Base-by-base conservation (phyloP, 306 rosid genomes). In the Sophora flavescens region DNA sequence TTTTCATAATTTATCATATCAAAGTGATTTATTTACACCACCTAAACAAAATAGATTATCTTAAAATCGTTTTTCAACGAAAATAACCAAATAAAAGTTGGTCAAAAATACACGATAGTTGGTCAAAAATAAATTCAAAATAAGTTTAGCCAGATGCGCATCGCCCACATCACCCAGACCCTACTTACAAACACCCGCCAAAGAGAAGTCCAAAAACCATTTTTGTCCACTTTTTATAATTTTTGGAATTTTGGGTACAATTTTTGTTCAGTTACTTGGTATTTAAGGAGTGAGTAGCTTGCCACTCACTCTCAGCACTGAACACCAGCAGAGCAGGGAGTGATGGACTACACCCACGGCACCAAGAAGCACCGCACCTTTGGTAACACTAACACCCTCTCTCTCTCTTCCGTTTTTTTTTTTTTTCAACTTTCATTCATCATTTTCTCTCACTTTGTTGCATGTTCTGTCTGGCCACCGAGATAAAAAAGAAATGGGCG, bases 381-480 rank as follows among this genome's bases (percentile, higher is more conserved):
- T 30, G 84, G 87, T 84, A 84, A 80, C 26, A 0, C 22, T 2
- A 14, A 18, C 18, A 22, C 53, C 28, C 4, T 48, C 17, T 51
- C 36, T 51, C 36, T 17, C n/a, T 74, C 16, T 14, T 9, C n/a
- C 5, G 0, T 1, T 1, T 22, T 4, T 4, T 48, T 8, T 12
- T 38, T 6, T 51, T 12, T 6, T 26, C 6, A 8, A 6, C 13
- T 62, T 68, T 22, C 66, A 9, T 13, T 52, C 52, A 9, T 42
- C 4, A 18, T 57, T 38, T 72, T 44, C 70, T 50, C 9, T 30
- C 17, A 8, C 50, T 33, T 65, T 72, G 64, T 28, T 17, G 9
- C 73, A 66, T 36, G 67, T 17, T 35, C 17, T 52, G 32, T 18
- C 42, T 48, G 48, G 22, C 33, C 4, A 11, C 32, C 9, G 4